A percentile compares a stretch with the other conserved stretches of the same genome.
Conservation (phyloP, 176 grass and related monocot species). For the Raddia guianensis region DNA sequence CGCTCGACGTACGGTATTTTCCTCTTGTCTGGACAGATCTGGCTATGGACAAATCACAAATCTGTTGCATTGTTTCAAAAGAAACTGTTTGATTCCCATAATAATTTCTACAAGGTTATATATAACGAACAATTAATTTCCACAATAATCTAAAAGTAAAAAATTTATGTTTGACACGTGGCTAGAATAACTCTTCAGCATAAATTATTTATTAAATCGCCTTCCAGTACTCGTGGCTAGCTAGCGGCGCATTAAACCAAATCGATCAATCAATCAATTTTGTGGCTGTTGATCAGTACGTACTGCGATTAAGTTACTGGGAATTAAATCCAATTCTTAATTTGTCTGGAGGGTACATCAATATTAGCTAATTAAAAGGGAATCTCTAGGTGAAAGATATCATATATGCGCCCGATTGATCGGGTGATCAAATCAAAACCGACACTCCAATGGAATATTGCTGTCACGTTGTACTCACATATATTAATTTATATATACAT, state of each 20-base stretch:
- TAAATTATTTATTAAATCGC: neutral
- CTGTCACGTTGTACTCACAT: neutral
- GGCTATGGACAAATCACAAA: too few species aligned
- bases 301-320: neutral
- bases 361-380: neutral
- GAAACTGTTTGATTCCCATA: too few species aligned
- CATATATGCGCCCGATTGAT: too few species aligned
- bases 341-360: neutral
- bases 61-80: too few species aligned
- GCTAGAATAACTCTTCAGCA: neutral
- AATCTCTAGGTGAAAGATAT: slow-evolving; percentile 13
- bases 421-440: slow-evolving; percentile 3
- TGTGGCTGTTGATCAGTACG: neutral
- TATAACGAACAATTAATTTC: too few species aligned
- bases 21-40: too few species aligned
- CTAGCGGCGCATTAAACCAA: neutral
- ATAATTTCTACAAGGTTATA: too few species aligned
- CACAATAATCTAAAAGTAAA: too few species aligned
- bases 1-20: too few species aligned
- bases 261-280: slow-evolving; percentile 3
- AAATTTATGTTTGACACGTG: too few species aligned
- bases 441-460: slow-evolving; percentile 15
- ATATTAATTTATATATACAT: neutral
- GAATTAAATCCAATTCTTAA: neutral
- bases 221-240: neutral